Evolutionary conservation across 345 rosid genomes (phyloP).

Genomic region (Eucalyptus curtisii): DNA sequence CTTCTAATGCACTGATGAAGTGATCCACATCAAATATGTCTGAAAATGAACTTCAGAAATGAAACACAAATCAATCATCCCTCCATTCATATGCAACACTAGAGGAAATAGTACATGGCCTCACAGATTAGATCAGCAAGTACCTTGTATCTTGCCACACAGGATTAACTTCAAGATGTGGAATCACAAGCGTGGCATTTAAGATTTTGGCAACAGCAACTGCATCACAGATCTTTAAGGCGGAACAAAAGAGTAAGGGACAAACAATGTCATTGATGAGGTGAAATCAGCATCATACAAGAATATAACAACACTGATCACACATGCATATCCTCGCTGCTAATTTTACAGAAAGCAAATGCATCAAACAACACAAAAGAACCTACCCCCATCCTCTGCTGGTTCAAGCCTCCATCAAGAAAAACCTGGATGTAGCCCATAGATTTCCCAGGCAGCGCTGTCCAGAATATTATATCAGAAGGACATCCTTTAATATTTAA

Average conservation of each 20-base stretch:
- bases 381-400: slow-evolving; percentile 96
- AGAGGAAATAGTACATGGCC: background rate
- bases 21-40: slow-evolving; percentile 92
- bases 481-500: background rate
- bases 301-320: background rate
- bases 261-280: background rate
- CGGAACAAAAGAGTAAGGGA: background rate
- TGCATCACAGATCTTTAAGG: slow-evolving; percentile 82
- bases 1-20: slow-evolving; percentile 39
- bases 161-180: slow-evolving; percentile 91
- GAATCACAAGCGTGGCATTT: slow-evolving; percentile 81
- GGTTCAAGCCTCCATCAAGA: slow-evolving; percentile 97
- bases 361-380: background rate
- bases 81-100: background rate
- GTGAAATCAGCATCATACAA: background rate
- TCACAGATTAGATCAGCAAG: background rate
- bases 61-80: background rate
- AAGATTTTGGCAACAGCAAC: slow-evolving; percentile 92
- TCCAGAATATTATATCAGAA: background rate
- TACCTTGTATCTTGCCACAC: slow-evolving; percentile 99
- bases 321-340: background rate
- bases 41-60: slow-evolving; percentile 49
- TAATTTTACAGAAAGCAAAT: background rate
- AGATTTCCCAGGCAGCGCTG: slow-evolving; percentile 51
- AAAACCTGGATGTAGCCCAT: slow-evolving; percentile 77